A percentile compares a stretch with the other conserved stretches of the same genome.
Evolutionary conservation across 306 rosid species (phyloP).

Genomic region (Cucurbita moschata): DNA sequence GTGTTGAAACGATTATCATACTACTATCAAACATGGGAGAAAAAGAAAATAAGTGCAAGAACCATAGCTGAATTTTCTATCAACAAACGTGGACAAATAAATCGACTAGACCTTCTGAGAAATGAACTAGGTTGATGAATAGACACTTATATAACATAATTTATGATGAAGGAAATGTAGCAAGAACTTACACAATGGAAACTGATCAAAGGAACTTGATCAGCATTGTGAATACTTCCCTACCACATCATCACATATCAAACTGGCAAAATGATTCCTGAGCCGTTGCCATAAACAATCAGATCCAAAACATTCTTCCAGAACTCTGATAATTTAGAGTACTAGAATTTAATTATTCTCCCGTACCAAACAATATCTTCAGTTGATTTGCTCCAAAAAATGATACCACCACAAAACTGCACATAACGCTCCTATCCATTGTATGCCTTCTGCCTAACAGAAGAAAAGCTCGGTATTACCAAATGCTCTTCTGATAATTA

Average conservation of each 20-base stretch:
- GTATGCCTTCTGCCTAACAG: neutral
- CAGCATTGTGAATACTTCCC: neutral
- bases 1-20: neutral
- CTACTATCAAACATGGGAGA: neutral
- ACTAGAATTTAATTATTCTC: neutral
- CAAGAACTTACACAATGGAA: slow-evolving; percentile 7
- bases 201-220: neutral
- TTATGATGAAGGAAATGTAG: neutral
- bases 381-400: neutral
- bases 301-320: neutral
- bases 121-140: neutral
- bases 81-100: neutral
- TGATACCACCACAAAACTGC: neutral
- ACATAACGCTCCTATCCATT: neutral
- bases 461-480: neutral
- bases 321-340: slow-evolving; percentile 3
- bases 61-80: neutral
- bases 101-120: neutral
- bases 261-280: neutral
- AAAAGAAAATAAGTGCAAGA: neutral
- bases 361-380: neutral
- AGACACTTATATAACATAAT: neutral
- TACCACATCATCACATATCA: neutral
- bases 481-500: neutral
- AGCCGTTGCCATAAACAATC: neutral